Conservation (phyloP, 2,329 filamentous ascomycete genomes). For the Emmonsia crescens region DNA sequence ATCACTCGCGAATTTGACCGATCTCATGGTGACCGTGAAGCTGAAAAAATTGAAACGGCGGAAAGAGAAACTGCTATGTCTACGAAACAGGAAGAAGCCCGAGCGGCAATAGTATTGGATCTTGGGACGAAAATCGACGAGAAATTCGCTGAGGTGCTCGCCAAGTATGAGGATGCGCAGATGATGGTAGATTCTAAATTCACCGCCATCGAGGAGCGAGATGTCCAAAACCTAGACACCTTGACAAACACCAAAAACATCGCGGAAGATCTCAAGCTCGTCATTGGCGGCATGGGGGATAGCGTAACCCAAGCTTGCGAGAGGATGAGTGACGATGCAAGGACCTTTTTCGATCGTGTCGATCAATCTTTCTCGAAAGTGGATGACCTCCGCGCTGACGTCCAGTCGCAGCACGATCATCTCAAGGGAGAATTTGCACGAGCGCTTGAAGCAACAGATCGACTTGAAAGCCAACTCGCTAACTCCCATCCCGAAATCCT, state of each 20-base stretch:
- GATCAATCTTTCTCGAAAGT: slow-evolving; percentile 66
- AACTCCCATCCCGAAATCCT: slow-evolving; percentile 86
- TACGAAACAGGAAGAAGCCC: slow-evolving; percentile 51
- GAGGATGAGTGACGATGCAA: slow-evolving; percentile 77
- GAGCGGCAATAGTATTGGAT: slow-evolving; percentile 43
- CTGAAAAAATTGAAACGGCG: slow-evolving; percentile 67
- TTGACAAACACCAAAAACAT: slow-evolving; percentile 65
- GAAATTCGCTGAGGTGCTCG: slow-evolving; percentile 68
- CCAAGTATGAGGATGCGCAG: slow-evolving; percentile 82
- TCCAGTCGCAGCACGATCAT: slow-evolving; percentile 65
- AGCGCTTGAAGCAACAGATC: slow-evolving; percentile 60
- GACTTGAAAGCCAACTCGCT: slow-evolving; percentile 64
- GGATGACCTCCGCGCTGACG: slow-evolving; percentile 59
- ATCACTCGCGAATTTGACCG: slow-evolving; percentile 84
- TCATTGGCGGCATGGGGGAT: slow-evolving; percentile 74
- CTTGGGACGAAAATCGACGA: slow-evolving; percentile 55
- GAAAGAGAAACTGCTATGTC: slow-evolving; percentile 45
- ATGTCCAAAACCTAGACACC: slow-evolving; percentile 61
- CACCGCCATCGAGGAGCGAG: slow-evolving; percentile 61
- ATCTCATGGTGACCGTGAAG: slow-evolving; percentile 66
- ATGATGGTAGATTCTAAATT: slow-evolving; percentile 61
- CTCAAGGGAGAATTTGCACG: slow-evolving; percentile 73
- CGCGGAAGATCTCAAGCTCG: slow-evolving; percentile 74
- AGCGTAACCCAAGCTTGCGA: slow-evolving; percentile 73
- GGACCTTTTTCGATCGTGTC: slow-evolving; percentile 72